Evolutionary conservation across 257 asterid species (phyloP).

Genomic region (Leonotis leonurus): DNA sequence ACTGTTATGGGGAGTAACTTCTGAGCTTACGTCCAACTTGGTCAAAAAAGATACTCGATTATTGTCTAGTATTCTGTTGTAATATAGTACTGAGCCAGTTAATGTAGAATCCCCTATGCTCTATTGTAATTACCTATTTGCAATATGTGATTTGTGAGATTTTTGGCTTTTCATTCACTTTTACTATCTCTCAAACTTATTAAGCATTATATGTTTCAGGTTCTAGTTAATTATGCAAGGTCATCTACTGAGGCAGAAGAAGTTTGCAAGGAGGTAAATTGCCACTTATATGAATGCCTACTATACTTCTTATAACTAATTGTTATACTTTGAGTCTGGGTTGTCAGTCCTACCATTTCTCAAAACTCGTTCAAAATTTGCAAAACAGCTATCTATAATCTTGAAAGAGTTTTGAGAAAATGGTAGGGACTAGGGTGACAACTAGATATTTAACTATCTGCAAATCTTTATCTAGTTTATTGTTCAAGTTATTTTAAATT

Average conservation of each 20-base stretch:
- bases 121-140: not conserved
- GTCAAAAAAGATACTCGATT: not conserved
- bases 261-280: slow-evolving; percentile 63
- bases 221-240: slow-evolving; percentile 95
- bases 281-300: slow-evolving; percentile 12
- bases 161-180: slow-evolving; percentile 8
- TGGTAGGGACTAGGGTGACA: no score
- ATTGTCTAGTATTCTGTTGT: not conserved
- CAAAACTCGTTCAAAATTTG: not conserved
- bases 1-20: not conserved
- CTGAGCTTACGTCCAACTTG: not conserved
- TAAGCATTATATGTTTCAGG: slow-evolving; percentile 34
- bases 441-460: no score
- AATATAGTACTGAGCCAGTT: not conserved
- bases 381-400: no score
- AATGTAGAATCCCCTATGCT: not conserved
- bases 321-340: not conserved
- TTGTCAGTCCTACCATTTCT: no score
- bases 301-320: not conserved
- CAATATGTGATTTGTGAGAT: not conserved
- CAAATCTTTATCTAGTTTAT: not conserved
- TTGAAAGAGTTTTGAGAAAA: no score
- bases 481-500: not conserved
- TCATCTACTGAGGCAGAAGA: slow-evolving; percentile 97
- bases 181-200: slow-evolving; percentile 8